Base-by-base conservation (phyloP, 495 filamentous ascomycete species). In the Aspergillus conjunctus region DNA sequence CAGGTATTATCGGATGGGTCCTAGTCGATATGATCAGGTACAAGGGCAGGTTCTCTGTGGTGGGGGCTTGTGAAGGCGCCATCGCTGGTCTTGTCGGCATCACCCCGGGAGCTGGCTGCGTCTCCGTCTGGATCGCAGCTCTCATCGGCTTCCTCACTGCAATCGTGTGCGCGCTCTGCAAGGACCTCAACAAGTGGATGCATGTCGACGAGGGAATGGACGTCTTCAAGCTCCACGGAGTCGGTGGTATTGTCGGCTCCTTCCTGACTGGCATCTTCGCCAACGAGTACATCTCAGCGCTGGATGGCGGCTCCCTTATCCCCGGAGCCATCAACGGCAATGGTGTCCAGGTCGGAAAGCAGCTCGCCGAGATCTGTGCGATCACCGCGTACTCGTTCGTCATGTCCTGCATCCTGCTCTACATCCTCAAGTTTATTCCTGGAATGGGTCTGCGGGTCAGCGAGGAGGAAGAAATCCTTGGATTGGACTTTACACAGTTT, bases 81-180 rank as follows among this genome's bases (percentile, higher is more conserved):
- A 87, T 88, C 63, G 82, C 84, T 31, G 86, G 85, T 18, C 79
- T 88, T 14, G 84, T 88, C 9, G 85, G 82, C 11, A 87, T 88
- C 66, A 88, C 86, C 0, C 86, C 85, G 6, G 85, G 84, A 15
- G 83, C 84, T 17, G 84, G 85, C 45, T 87, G 81, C 64, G 83
- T 87, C 31, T 77, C 76, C 17, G 68, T 79, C 48, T 85, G 83
- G 85, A 70, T 78, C 14, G 82, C 83, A 7, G 84, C 79, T 5
- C 69, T 80, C 21, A 86, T 88, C 55, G 84, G 84, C 17, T 83
- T 87, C 71, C 56, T 87, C 20, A 85, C 85, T 7, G 79, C 73
- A 12, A 71, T 80, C 11, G 73, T 81, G 11, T 87, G 83, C 62
- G 71, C 81, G 14, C 57, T 71, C 2, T 65, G 78, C 17, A 76